Percentiles rank a stretch among this genome's conserved stretches.
Evolutionary conservation across 371 early-diverging fungal species (phyloP).

Genomic region (Caulochytrium protostelioides): DNA sequence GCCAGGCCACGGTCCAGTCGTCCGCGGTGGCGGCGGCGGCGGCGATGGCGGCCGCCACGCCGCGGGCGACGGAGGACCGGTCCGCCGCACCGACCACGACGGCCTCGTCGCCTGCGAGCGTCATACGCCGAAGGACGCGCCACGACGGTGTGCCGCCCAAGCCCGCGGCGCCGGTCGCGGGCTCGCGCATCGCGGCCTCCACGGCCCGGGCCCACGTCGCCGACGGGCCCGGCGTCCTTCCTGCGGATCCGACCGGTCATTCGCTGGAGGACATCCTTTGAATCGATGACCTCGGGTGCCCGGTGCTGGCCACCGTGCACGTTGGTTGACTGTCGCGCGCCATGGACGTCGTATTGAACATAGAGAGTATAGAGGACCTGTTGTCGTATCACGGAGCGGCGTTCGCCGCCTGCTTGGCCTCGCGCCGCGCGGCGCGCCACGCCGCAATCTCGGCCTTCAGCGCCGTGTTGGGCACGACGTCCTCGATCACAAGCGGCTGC

Average conservation of each 20-base stretch:
- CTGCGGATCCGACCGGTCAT: neutral
- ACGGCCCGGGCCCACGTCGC: too few species aligned
- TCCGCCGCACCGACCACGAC: neutral
- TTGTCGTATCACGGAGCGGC: constrained; percentile 2
- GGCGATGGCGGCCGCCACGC: too few species aligned
- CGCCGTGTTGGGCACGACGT: constrained; percentile 34
- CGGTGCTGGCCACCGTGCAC: too few species aligned
- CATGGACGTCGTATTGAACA: too few species aligned
- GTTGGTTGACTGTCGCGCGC: too few species aligned
- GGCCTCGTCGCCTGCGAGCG: neutral
- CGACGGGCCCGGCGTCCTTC: constrained; percentile 6
- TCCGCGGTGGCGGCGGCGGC: neutral
- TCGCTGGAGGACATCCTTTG: constrained; percentile 4
- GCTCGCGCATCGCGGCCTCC: constrained; percentile 12
- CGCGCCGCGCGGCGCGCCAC: neutral
- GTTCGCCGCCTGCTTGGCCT: neutral
- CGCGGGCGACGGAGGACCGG: neutral
- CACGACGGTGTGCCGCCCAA: constrained; percentile 10
- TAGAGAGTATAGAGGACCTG: constrained; percentile 3
- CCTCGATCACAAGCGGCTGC: constrained; percentile 52
- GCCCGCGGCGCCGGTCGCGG: constrained; percentile 4
- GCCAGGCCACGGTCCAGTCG: too few species aligned
- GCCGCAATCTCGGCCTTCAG: constrained; percentile 3
- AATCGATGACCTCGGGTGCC: neutral
- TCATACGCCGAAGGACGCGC: neutral